Conservation (phyloP, 768 basidiomycete species). For the Leccinum imitatum region DNA sequence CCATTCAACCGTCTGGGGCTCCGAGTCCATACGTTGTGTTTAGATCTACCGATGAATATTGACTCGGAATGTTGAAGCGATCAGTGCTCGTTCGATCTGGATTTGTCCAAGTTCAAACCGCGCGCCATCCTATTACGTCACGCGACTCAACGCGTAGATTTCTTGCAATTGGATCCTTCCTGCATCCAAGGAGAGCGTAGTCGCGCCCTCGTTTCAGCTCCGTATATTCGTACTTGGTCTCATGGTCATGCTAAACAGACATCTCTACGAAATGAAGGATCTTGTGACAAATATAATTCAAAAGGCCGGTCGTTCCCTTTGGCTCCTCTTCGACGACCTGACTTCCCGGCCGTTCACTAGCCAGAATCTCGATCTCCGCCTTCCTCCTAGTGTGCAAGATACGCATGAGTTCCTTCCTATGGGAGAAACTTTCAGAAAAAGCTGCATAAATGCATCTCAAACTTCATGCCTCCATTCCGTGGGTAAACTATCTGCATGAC, state of each 20-base stretch:
- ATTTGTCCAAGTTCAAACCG: background rate
- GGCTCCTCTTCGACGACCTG: conserved; percentile 5
- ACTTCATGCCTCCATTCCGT: conserved; percentile 62
- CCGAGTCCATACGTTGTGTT: background rate
- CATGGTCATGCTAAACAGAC: conserved; percentile 15
- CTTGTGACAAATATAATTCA: conserved; percentile 29
- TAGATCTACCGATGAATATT: background rate
- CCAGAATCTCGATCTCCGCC: conserved; percentile 85
- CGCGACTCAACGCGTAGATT: too few species aligned
- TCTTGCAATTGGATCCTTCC: too few species aligned
- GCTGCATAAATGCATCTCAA: background rate
- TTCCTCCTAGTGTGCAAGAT: conserved; percentile 85
- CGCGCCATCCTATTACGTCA: too few species aligned
- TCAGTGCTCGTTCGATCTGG: too few species aligned
- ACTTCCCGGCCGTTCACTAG: conserved; percentile 8
- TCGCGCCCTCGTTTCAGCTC: background rate
- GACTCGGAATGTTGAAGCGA: background rate
- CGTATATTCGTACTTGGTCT: background rate
- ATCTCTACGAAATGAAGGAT: conserved; percentile 29
- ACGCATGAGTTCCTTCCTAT: conserved; percentile 74
- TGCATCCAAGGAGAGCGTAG: too few species aligned
- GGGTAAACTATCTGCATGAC: conserved; percentile 44
- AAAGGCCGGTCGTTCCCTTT: conserved; percentile 18
- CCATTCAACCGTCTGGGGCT: conserved; percentile 11
- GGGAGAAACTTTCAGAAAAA: conserved; percentile 4